Evolutionary conservation across 805 yeast species (phyloP).

Genomic region (Ogataea populi-albae): DNA sequence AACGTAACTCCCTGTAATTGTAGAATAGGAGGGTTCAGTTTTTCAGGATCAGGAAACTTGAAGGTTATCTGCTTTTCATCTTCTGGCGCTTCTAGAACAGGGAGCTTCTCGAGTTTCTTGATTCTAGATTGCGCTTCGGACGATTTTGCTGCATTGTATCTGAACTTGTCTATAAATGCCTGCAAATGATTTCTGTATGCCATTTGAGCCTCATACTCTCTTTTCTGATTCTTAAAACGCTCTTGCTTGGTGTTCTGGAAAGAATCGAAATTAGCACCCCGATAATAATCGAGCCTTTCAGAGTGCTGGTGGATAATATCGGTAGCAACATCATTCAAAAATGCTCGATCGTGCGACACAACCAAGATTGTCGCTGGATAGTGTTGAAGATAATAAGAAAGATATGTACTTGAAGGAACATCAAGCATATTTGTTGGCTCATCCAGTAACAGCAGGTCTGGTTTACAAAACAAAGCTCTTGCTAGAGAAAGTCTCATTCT

Average conservation of each 20-base stretch:
- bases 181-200: constrained; percentile 92
- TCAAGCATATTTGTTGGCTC: constrained; percentile 99
- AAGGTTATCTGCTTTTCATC: constrained; percentile 83
- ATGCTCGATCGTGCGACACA: constrained; percentile 97
- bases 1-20: constrained; percentile 85
- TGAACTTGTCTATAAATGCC: constrained; percentile 89
- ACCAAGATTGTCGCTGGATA: constrained; percentile 92
- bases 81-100: constrained; percentile 89
- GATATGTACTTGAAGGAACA: constrained; percentile 94
- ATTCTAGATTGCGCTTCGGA: constrained; percentile 98
- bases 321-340: constrained; percentile 96
- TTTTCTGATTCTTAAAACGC: constrained; percentile 85
- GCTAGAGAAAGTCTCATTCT: constrained; percentile 99
- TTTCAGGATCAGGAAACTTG: constrained; percentile 94
- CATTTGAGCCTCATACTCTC: constrained; percentile 98
- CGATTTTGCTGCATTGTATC: constrained; percentile 97
- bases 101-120: constrained; percentile 92
- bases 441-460: constrained; percentile 88
- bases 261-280: constrained; percentile 90
- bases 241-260: constrained; percentile 94
- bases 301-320: constrained; percentile 98
- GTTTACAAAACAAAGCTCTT: constrained; percentile 95
- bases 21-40: constrained; percentile 87
- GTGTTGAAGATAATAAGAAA: constrained; percentile 84
- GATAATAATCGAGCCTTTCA: constrained; percentile 92